Conservation (phyloP, 2,329 filamentous ascomycete genomes). For the Plenodomus lindquistii region DNA sequence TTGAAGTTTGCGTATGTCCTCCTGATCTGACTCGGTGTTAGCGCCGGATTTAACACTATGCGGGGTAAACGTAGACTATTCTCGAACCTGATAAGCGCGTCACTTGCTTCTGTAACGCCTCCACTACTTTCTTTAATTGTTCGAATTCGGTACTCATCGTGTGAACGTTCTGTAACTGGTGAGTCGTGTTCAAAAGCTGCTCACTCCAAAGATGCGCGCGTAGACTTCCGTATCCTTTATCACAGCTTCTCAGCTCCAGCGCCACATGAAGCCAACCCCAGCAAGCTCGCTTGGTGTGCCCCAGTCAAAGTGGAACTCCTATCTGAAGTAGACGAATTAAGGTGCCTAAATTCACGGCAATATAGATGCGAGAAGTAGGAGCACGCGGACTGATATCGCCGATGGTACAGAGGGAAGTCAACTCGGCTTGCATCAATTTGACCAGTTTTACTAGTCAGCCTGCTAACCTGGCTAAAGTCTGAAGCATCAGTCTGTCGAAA, state of each 20-base stretch:
- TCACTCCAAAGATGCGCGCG: neutral
- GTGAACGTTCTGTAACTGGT: neutral
- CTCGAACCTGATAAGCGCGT: conserved; percentile 31
- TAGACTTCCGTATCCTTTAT: neutral
- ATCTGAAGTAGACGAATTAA: neutral
- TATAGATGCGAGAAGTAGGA: conserved; percentile 9
- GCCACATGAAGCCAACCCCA: conserved; percentile 10
- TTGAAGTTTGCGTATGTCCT: conserved; percentile 59
- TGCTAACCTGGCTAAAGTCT: too few relatives aligned
- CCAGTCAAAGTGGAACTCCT: conserved; percentile 11
- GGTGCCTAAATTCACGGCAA: neutral
- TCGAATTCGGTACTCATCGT: conserved; percentile 36
- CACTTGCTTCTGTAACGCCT: conserved; percentile 33
- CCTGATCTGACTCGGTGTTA: conserved; percentile 50
- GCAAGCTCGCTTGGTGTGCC: conserved; percentile 8
- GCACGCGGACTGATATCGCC: conserved; percentile 28
- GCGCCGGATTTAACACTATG: conserved; percentile 9
- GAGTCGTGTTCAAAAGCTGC: neutral
- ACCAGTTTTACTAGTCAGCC: too few relatives aligned
- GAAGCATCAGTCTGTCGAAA: too few relatives aligned
- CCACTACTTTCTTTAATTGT: conserved; percentile 32
- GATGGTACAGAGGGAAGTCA: conserved; percentile 19
- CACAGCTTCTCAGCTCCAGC: conserved; percentile 18
- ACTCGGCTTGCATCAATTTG: too few relatives aligned
- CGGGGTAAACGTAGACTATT: neutral